Evolutionary conservation across 2,329 filamentous ascomycete species (phyloP).

Genomic region (Phyllosticta citrichinensis): DNA sequence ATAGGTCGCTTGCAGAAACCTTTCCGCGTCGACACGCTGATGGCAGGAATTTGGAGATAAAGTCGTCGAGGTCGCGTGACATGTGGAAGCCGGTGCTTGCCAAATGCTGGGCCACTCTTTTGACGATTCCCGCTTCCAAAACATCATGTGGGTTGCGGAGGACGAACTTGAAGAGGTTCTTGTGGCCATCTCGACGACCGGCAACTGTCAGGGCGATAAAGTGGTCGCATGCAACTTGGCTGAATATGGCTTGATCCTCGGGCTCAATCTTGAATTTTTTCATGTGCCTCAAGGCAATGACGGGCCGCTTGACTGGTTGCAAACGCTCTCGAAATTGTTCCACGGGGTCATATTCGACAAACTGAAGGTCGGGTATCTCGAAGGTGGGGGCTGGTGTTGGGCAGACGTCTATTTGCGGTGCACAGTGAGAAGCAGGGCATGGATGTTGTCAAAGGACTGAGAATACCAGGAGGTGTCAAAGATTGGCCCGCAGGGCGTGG

Average conservation of each 20-base stretch:
- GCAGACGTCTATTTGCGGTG: background rate
- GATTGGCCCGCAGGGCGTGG: background rate
- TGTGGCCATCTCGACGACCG: background rate
- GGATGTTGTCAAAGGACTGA: background rate
- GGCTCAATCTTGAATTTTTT: background rate
- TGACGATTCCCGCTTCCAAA: background rate
- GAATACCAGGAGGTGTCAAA: background rate
- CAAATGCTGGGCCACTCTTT: background rate
- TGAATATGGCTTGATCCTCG: background rate
- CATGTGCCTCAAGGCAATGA: background rate
- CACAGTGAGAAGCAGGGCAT: background rate
- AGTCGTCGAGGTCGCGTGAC: background rate
- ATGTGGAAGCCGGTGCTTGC: background rate
- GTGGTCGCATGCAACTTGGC: constrained; percentile 3
- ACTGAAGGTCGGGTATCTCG: background rate
- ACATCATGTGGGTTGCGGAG: background rate
- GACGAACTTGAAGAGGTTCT: background rate
- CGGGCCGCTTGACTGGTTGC: background rate
- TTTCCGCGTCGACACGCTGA: background rate
- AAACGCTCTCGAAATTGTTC: background rate
- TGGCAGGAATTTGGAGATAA: background rate
- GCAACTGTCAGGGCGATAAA: background rate
- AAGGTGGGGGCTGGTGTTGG: background rate
- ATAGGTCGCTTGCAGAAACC: background rate
- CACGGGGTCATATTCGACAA: background rate